phyloP scores from a whole-genome alignment of 2,329 filamentous ascomycete genomes.

The Colletotrichum orbiculare region DNA sequence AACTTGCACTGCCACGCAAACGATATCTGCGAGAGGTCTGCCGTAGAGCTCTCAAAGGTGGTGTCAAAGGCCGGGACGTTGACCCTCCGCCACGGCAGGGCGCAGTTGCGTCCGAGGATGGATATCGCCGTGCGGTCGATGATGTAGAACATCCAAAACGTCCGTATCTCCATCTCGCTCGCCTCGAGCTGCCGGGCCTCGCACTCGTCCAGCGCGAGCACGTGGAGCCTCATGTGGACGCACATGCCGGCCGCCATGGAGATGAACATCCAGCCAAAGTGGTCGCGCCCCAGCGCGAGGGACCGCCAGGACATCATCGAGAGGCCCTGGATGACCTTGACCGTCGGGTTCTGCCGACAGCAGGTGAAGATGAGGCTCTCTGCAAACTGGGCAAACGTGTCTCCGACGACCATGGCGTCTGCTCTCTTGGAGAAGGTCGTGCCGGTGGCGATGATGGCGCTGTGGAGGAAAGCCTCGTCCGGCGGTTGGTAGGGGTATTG shows the following conservation, averaged over 20 bases:
- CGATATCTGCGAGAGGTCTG: constrained; percentile 30
- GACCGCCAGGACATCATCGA: constrained; percentile 37
- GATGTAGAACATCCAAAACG: constrained; percentile 39
- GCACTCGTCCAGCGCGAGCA: constrained; percentile 35
- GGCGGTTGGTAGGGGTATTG: constrained; percentile 30
- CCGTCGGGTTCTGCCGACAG: constrained; percentile 30
- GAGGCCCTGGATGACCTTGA: constrained; percentile 36
- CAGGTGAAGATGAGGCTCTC: constrained; percentile 34
- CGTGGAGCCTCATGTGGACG: constrained; percentile 36
- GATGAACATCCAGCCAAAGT: constrained; percentile 37
- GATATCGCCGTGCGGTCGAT: constrained; percentile 38
- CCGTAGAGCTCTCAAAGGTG: constrained; percentile 24
- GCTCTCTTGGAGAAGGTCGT: constrained; percentile 26
- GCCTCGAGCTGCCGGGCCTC: constrained; percentile 34
- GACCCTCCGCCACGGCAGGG: constrained; percentile 35
- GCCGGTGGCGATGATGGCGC: constrained; percentile 31
- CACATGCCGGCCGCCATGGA: constrained; percentile 38
- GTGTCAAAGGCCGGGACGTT: constrained; percentile 36
- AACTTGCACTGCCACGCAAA: constrained; percentile 38
- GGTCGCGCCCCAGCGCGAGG: constrained; percentile 35
- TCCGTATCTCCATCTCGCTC: constrained; percentile 33
- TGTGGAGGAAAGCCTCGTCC: constrained; percentile 34
- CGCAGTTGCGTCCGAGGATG: constrained; percentile 36
- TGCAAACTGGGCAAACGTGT: constrained; percentile 34
- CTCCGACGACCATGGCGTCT: constrained; percentile 20